These are phyloP conservation scores for Sclerotinia trifoliorum DNA, from an alignment of 2,329 filamentous ascomycete genomes.

Conservation along the genomic window DNA sequence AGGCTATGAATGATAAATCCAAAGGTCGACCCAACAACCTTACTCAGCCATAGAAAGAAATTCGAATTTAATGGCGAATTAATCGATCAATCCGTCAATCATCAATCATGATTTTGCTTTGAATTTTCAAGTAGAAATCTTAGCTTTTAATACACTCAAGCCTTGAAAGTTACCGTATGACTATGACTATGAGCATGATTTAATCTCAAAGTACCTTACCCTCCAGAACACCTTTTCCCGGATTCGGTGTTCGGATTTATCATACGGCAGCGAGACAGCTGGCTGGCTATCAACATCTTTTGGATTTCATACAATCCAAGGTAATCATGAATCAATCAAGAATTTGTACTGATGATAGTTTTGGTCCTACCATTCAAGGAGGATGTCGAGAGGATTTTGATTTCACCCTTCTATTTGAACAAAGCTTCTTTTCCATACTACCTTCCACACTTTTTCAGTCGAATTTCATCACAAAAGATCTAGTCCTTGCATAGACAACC, in stretches of 20 bases:
- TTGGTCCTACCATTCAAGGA: neutral
- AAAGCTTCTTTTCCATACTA: constrained; percentile 30
- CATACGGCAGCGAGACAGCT: no score
- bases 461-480: constrained; percentile 12
- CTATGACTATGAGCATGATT: no score
- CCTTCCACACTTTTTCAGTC: constrained; percentile 28
- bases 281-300: neutral
- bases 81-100: neutral
- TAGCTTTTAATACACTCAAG: neutral
- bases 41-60: neutral
- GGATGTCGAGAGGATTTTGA: constrained; percentile 24
- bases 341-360: neutral
- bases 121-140: no score
- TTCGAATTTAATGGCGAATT: neutral
- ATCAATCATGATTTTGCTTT: neutral
- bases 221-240: neutral
- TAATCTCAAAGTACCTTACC: no score
- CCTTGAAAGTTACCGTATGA: no score
- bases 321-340: neutral
- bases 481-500: neutral
- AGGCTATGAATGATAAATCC: no score
- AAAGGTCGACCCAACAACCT: neutral
- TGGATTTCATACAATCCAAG: neutral
- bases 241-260: neutral
- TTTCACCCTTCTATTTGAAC: constrained; percentile 33